phyloP scores from a whole-genome alignment of 1,284 basidiomycete species.

The Melampsora larici-populina region DNA sequence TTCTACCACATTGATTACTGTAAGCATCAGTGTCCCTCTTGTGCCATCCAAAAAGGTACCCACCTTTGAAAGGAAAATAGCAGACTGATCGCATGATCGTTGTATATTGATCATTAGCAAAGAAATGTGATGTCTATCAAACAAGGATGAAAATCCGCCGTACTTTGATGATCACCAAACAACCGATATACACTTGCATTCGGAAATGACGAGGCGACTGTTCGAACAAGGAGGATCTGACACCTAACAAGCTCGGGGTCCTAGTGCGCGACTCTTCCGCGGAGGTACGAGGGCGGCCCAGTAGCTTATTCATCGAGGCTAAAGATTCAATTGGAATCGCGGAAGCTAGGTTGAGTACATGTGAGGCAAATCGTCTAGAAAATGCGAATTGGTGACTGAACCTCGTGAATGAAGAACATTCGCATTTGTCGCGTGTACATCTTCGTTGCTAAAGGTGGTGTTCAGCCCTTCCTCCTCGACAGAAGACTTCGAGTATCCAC shows the following conservation, averaged over 20 bases:
- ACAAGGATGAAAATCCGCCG: background rate
- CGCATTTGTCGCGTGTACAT: too few relatives aligned
- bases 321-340: too few relatives aligned
- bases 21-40: background rate
- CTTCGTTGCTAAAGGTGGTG: too few relatives aligned
- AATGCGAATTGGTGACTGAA: too few relatives aligned
- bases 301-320: too few relatives aligned
- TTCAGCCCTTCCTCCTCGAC: too few relatives aligned
- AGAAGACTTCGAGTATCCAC: background rate
- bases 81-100: background rate
- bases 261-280: background rate
- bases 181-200: background rate
- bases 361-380: too few relatives aligned
- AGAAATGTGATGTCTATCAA: too few relatives aligned
- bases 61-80: background rate
- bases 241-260: background rate
- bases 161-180: slow-evolving; percentile 8
- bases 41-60: background rate
- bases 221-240: background rate
- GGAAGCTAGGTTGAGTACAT: too few relatives aligned
- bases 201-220: background rate
- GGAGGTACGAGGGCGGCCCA: too few relatives aligned
- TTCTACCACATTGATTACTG: background rate
- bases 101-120: too few relatives aligned
- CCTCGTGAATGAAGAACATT: too few relatives aligned